These are phyloP conservation scores for Fusarium clavum DNA, from an alignment of 2,329 filamentous ascomycete genomes.

Conservation along the genomic window DNA sequence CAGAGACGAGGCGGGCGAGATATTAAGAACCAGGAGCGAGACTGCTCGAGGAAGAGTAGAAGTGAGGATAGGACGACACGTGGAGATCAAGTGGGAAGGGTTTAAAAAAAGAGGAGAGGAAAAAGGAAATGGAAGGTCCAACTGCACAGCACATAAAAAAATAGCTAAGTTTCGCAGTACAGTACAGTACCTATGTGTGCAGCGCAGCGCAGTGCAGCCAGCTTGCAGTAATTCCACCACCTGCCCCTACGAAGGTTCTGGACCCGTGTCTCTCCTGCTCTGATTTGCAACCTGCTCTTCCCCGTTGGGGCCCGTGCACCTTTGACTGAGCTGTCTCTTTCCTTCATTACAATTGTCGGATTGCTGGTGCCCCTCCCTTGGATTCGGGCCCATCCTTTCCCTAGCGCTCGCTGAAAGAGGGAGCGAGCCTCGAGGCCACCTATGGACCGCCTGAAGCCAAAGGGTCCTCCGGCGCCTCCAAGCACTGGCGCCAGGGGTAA, in stretches of 20 bases:
- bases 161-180: conserved; percentile 21
- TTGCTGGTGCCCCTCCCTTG: conserved; percentile 32
- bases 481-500: conserved; percentile 18
- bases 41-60: conserved; percentile 29
- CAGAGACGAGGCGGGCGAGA: conserved; percentile 24
- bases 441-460: background rate
- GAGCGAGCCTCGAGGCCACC: background rate
- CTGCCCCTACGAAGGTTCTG: conserved; percentile 39
- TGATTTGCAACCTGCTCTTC: conserved; percentile 41
- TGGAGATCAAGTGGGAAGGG: conserved; percentile 29
- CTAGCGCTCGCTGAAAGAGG: conserved; percentile 36
- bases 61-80: conserved; percentile 35
- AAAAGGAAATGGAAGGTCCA: conserved; percentile 32
- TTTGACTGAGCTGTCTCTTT: conserved; percentile 29
- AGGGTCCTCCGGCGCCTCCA: conserved; percentile 3
- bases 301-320: conserved; percentile 44
- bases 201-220: conserved; percentile 17
- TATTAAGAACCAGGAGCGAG: conserved; percentile 36
- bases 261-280: conserved; percentile 43
- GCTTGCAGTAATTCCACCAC: conserved; percentile 43
- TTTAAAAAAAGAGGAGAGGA: conserved; percentile 26
- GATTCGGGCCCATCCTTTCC: conserved; percentile 37
- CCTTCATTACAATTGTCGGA: background rate
- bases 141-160: conserved; percentile 18
- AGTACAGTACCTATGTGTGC: background rate